phyloP scores from a whole-genome alignment of 805 yeast species.

The Metschnikowia kofuensis region DNA sequence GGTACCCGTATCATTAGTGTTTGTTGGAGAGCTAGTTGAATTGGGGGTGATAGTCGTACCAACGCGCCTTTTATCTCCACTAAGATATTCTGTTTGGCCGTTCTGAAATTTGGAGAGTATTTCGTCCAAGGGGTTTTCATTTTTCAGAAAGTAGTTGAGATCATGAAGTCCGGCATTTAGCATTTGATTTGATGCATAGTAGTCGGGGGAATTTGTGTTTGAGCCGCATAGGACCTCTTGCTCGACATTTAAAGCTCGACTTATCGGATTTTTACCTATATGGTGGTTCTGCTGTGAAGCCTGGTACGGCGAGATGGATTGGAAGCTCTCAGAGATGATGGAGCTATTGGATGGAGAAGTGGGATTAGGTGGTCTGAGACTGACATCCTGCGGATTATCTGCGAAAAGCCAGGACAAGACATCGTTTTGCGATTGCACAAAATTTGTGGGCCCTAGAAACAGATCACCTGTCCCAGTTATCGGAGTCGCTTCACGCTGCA shows the following conservation, averaged over 20 bases:
- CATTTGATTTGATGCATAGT: constrained; percentile 9
- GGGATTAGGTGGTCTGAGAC: background rate
- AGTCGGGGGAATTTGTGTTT: background rate
- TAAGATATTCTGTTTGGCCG: constrained; percentile 2
- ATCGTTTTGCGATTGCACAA: constrained; percentile 33
- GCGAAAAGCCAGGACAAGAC: constrained; percentile 37
- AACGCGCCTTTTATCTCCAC: constrained; percentile 1
- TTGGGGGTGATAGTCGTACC: constrained; percentile 18
- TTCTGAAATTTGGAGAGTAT: constrained; percentile 19
- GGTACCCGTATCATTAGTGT: constrained; percentile 23
- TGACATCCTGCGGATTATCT: constrained; percentile 8
- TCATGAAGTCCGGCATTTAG: constrained; percentile 31
- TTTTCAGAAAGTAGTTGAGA: constrained; percentile 35
- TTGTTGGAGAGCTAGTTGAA: constrained; percentile 34
- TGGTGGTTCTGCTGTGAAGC: background rate
- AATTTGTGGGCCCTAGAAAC: background rate
- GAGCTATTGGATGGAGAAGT: constrained; percentile 1
- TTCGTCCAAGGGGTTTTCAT: constrained; percentile 40
- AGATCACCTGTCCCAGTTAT: background rate
- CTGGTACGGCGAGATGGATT: background rate
- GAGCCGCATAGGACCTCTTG: background rate
- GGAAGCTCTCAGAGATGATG: background rate
- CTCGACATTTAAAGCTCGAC: background rate
- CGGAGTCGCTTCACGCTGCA: background rate
- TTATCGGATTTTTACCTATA: background rate